Percentiles rank a stretch among this genome's conserved stretches.
Conservation (phyloP, 345 rosid genomes). For the Tarenaya hassleriana region DNA sequence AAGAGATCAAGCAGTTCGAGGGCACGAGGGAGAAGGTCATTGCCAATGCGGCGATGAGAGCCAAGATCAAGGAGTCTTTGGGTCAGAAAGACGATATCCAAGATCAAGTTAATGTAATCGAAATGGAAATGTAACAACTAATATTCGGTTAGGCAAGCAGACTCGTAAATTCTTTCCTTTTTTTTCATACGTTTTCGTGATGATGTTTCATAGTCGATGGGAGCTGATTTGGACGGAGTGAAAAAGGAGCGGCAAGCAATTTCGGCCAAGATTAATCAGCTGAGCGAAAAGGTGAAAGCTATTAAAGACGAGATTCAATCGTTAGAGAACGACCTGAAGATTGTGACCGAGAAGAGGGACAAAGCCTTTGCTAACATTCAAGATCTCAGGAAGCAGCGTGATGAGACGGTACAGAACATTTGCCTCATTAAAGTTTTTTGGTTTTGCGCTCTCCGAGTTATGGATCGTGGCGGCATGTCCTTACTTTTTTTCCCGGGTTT, state of each 20-base stretch:
- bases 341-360: slow-evolving; percentile 51
- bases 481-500: too few relatives aligned
- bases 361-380: slow-evolving; percentile 45
- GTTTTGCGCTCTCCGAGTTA: neutral
- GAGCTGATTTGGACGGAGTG: slow-evolving; percentile 80
- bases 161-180: too few relatives aligned
- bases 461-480: neutral
- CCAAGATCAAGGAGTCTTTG: slow-evolving; percentile 78
- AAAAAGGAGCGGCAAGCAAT: slow-evolving; percentile 77
- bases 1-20: slow-evolving; percentile 77
- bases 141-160: too few relatives aligned
- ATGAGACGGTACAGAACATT: slow-evolving; percentile 81
- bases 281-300: slow-evolving; percentile 47
- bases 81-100: slow-evolving; percentile 83
- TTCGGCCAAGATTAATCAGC: slow-evolving; percentile 46
- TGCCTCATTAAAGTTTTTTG: slow-evolving; percentile 1
- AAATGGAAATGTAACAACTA: too few relatives aligned
- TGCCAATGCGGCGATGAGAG: slow-evolving; percentile 70
- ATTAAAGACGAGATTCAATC: slow-evolving; percentile 48
- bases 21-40: slow-evolving; percentile 89
- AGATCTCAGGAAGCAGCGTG: slow-evolving; percentile 59
- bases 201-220: slow-evolving; percentile 54
- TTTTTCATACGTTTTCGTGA: slow-evolving; percentile 1
- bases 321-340: slow-evolving; percentile 49
- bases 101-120: slow-evolving; percentile 91